phyloP scores from a whole-genome alignment of 2,329 filamentous ascomycete species.

The Clarireedia hainanense region DNA sequence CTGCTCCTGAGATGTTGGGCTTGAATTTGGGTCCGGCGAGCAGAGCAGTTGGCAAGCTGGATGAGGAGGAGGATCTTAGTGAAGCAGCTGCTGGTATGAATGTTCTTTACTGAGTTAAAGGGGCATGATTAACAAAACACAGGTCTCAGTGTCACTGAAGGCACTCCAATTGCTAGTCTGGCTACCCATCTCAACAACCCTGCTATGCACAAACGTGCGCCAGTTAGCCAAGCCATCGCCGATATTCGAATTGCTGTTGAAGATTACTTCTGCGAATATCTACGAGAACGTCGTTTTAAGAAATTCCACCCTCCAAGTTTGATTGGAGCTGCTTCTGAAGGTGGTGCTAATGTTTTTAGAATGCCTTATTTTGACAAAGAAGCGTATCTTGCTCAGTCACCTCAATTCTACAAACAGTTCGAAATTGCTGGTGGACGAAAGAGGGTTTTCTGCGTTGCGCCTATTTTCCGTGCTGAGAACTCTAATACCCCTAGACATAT shows the following conservation, averaged over 20 bases:
- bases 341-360: slow-evolving; percentile 85
- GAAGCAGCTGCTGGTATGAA: slow-evolving; percentile 34
- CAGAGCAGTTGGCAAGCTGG: slow-evolving; percentile 48
- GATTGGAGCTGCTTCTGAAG: slow-evolving; percentile 84
- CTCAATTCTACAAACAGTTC: slow-evolving; percentile 83
- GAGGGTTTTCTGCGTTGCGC: slow-evolving; percentile 70
- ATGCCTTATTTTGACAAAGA: slow-evolving; percentile 82
- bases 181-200: slow-evolving; percentile 70
- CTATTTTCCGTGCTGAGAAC: slow-evolving; percentile 81
- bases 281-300: slow-evolving; percentile 66
- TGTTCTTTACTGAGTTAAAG: not conserved
- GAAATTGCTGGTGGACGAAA: slow-evolving; percentile 73
- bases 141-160: slow-evolving; percentile 37
- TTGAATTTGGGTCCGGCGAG: slow-evolving; percentile 50
- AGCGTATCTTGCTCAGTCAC: slow-evolving; percentile 72
- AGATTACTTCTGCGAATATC: slow-evolving; percentile 68
- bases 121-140: slow-evolving; percentile 15
- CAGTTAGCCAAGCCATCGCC: slow-evolving; percentile 80
- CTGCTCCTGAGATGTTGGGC: slow-evolving; percentile 49
- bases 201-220: slow-evolving; percentile 84
- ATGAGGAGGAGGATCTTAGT: slow-evolving; percentile 49
- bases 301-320: slow-evolving; percentile 86
- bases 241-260: slow-evolving; percentile 37
- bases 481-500: slow-evolving; percentile 78
- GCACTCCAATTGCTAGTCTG: slow-evolving; percentile 55